phyloP scores from a whole-genome alignment of 805 yeast genomes.

The Starmerella bacillaris region DNA sequence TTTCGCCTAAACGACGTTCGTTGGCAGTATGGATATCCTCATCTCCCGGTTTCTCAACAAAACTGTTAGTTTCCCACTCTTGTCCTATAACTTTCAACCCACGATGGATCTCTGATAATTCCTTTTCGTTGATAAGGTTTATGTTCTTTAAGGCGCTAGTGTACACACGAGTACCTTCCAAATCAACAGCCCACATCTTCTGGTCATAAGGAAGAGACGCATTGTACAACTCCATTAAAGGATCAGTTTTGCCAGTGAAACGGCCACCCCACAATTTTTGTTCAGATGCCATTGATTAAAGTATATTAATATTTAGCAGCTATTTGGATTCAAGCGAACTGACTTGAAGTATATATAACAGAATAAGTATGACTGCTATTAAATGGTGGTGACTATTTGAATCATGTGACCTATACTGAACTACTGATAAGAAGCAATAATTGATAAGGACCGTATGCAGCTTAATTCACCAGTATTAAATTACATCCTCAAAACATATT shows the following conservation, averaged over 20 bases:
- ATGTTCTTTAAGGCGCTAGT: slow-evolving; percentile 70
- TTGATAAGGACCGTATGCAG: too few species aligned
- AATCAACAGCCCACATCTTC: slow-evolving; percentile 84
- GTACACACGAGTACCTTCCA: slow-evolving; percentile 85
- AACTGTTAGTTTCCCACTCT: slow-evolving; percentile 63
- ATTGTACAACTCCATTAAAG: slow-evolving; percentile 91
- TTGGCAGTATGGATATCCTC: slow-evolving; percentile 98
- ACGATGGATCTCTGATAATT: slow-evolving; percentile 60
- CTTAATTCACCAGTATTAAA: too few species aligned
- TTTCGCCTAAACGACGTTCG: slow-evolving; percentile 91
- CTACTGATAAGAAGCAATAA: too few species aligned
- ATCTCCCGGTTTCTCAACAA: slow-evolving; percentile 70
- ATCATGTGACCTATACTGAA: too few species aligned
- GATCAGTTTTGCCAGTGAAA: slow-evolving; percentile 89
- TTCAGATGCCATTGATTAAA: slow-evolving; percentile 29
- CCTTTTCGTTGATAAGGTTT: slow-evolving; percentile 55
- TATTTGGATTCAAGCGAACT: too few species aligned
- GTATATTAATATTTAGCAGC: too few species aligned
- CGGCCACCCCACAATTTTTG: slow-evolving; percentile 94
- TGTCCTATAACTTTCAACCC: slow-evolving; percentile 54
- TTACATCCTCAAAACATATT: too few species aligned
- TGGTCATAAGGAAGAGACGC: slow-evolving; percentile 93
- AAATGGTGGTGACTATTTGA: too few species aligned
- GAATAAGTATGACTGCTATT: too few species aligned
- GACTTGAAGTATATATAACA: too few species aligned